Base-by-base conservation (phyloP, 768 basidiomycete genomes). In the Amanita subjunquillea region DNA sequence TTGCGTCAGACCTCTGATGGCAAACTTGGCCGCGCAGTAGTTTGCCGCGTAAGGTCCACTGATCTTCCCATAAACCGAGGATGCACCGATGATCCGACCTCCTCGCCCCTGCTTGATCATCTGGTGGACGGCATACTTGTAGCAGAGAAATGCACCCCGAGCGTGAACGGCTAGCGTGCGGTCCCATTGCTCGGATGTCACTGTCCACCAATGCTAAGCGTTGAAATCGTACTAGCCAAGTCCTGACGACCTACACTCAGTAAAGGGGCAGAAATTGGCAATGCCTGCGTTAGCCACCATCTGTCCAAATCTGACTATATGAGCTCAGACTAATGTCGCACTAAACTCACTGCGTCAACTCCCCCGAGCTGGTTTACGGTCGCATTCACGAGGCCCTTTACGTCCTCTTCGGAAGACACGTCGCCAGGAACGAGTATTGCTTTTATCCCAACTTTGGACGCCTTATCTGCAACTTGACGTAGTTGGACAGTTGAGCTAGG, bases 71-170 rank as follows among this genome's bases (percentile, higher is more conserved):
- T 60, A 56, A 0, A 63, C 6, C 1, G 71, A 72, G 1, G 59
- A 59, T 1, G 70, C 68, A 40, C 83, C 76, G 25, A 83, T 72
- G 54, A 85, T 78, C 15, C 76, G 69, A 1, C 82, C 79, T 13
- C 79, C 74, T 4, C 63, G 65, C 0, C 74, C 72, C 64, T 78
- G 77, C 7, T 81, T 70, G 22, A 65, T 62, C 84, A 85, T 85
- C 57, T 78, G 75, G 48, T 66, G 67, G 15, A 78, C 82, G 2
- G 82, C 84, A 54, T 82, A 71, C 50, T 83, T 79, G 42, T 83
- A 84, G 60, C 79, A 83, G 55, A 79, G 71, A 66, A 78, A 82
- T 2, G 72, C 65, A 36, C 81, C 82, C 50, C 77, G 73, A 55
- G 74, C 68, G 58, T 85, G 85, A 57, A 83, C 66, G 4, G 70